These are phyloP conservation scores for Staphylotrichum tortipilum DNA, from an alignment of 495 filamentous ascomycete species.

Conservation along the genomic window DNA sequence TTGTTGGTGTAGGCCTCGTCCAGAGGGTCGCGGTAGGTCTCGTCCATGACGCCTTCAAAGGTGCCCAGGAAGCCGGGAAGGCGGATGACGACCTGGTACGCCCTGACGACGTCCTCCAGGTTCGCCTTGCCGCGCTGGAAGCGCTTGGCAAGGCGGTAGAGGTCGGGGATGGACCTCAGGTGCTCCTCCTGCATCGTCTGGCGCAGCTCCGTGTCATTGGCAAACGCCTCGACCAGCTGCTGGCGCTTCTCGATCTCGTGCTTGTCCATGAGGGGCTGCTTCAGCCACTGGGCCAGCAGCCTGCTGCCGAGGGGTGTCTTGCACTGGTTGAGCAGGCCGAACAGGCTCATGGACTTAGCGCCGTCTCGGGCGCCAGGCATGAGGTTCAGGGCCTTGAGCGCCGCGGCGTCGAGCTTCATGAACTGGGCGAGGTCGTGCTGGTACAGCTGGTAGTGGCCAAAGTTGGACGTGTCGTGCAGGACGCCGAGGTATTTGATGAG, in stretches of 20 bases:
- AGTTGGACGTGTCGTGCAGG: slow-evolving; percentile 84
- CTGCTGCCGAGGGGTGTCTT: slow-evolving; percentile 91
- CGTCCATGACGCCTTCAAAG: slow-evolving; percentile 90
- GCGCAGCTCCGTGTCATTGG: slow-evolving; percentile 82
- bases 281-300: slow-evolving; percentile 90
- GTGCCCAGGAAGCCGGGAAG: slow-evolving; percentile 84
- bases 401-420: slow-evolving; percentile 97
- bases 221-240: slow-evolving; percentile 91
- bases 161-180: slow-evolving; percentile 83
- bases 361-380: slow-evolving; percentile 95
- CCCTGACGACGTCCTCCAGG: slow-evolving; percentile 89
- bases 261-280: slow-evolving; percentile 92
- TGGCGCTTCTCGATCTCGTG: slow-evolving; percentile 85
- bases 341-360: slow-evolving; percentile 94
- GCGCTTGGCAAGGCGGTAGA: slow-evolving; percentile 87
- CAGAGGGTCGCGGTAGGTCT: slow-evolving; percentile 78
- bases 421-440: slow-evolving; percentile 96
- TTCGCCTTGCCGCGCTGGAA: slow-evolving; percentile 87
- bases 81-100: slow-evolving; percentile 89
- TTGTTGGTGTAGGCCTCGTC: slow-evolving; percentile 85
- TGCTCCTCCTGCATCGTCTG: slow-evolving; percentile 99
- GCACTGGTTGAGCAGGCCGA: slow-evolving; percentile 91
- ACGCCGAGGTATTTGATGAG: slow-evolving; percentile 94
- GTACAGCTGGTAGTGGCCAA: slow-evolving; percentile 93
- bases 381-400: slow-evolving; percentile 86